Conservation (phyloP, 2,329 filamentous ascomycete species). For the Cercospora sesami region DNA sequence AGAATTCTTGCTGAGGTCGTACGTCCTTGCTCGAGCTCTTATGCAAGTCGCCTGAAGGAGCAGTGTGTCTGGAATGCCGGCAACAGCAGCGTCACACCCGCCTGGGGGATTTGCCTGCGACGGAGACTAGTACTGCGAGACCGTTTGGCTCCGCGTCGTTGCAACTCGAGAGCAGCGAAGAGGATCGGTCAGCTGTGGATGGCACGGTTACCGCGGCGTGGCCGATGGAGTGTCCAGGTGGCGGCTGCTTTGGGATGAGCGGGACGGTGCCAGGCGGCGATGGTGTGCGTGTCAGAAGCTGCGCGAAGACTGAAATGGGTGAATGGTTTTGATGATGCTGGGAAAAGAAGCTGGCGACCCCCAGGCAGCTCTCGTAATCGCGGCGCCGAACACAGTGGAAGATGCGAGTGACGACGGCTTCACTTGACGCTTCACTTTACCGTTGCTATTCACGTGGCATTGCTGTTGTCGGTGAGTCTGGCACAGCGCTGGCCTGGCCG, state of each 20-base stretch:
- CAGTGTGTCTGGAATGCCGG: constrained; percentile 22
- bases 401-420: neutral
- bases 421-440: neutral
- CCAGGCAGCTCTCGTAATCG: neutral
- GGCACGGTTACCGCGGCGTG: neutral
- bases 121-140: constrained; percentile 3
- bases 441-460: constrained; percentile 8
- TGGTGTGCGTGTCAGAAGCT: constrained; percentile 14
- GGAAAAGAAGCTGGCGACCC: neutral
- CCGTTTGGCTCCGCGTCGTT: constrained; percentile 5
- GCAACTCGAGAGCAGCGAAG: neutral
- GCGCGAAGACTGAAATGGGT: constrained; percentile 11
- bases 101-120: constrained; percentile 9
- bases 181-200: neutral
- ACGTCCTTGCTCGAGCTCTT: constrained; percentile 23
- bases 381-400: constrained; percentile 3
- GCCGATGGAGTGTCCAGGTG: constrained; percentile 2
- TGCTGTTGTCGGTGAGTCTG: constrained; percentile 14
- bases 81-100: constrained; percentile 25
- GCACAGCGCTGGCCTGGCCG: constrained; percentile 4
- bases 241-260: constrained; percentile 1
- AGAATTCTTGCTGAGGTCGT: constrained; percentile 17
- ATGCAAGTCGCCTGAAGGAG: constrained; percentile 26
- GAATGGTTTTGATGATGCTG: neutral
- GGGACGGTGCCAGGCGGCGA: neutral